Percentiles rank a stretch among this genome's conserved stretches.
These are phyloP conservation scores for Fusarium lyarnte DNA, from an alignment of 2,329 filamentous ascomycete genomes.

Conservation along the genomic window DNA sequence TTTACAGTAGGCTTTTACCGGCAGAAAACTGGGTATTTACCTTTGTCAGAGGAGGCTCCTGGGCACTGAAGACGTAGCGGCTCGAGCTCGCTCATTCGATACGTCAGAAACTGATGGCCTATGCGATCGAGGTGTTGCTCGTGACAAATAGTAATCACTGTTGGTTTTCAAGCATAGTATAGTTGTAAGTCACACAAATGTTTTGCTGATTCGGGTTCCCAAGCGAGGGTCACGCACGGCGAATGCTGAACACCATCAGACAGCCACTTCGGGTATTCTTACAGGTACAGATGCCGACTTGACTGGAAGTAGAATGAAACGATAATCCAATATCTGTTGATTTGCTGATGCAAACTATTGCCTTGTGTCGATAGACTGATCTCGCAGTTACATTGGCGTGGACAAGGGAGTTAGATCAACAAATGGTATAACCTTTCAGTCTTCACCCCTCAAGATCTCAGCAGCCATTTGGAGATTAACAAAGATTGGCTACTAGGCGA, in stretches of 20 bases:
- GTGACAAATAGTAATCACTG: not conserved
- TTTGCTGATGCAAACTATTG: not conserved
- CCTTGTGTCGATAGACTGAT: not conserved
- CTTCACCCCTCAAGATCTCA: not conserved
- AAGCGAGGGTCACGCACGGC: slow-evolving; percentile 11
- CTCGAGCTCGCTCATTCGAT: slow-evolving; percentile 5
- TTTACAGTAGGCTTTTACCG: not conserved
- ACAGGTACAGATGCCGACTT: not conserved
- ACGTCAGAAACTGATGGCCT: not conserved
- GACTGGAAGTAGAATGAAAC: not conserved
- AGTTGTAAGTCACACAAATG: not conserved
- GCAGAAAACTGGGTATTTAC: not conserved
- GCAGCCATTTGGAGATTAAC: too few relatives aligned
- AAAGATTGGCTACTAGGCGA: not conserved
- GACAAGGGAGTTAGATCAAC: not conserved
- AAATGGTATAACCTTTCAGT: not conserved
- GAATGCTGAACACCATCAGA: not conserved
- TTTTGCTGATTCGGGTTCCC: slow-evolving; percentile 12
- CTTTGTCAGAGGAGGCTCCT: not conserved
- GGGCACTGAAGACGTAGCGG: slow-evolving; percentile 1
- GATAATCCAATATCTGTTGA: not conserved
- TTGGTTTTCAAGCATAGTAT: not conserved
- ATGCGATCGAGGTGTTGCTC: not conserved
- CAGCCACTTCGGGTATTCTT: not conserved
- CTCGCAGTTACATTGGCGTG: not conserved